Evolutionary conservation across 441 rosid genomes (phyloP).

Genomic region (Arabidopsis hybrid): DNA sequence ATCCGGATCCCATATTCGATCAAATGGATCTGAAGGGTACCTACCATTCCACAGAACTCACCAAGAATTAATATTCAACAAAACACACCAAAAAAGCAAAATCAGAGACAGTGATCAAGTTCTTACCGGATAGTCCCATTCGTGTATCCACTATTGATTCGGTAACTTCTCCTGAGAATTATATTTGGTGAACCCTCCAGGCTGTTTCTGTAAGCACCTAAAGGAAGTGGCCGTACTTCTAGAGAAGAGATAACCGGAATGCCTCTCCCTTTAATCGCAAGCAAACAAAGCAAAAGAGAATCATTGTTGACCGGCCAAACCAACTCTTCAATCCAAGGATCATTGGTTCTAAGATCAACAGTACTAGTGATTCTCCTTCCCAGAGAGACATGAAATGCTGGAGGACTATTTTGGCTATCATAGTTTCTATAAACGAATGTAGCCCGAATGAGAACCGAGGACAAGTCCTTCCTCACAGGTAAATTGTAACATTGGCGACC

Average conservation of each 20-base stretch:
- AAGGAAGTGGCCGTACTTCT: constrained; percentile 83
- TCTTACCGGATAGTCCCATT: constrained; percentile 68
- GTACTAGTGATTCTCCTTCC: constrained; percentile 65
- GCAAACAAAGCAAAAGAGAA: constrained; percentile 62
- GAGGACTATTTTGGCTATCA: constrained; percentile 67
- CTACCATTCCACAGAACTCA: constrained; percentile 48
- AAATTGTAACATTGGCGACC: constrained; percentile 65
- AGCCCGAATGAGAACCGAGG: constrained; percentile 71
- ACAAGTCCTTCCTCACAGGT: constrained; percentile 60
- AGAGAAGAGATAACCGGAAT: constrained; percentile 81
- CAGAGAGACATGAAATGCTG: constrained; percentile 70
- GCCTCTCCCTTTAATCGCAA: constrained; percentile 56
- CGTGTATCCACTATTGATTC: constrained; percentile 75
- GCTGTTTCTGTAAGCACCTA: constrained; percentile 66
- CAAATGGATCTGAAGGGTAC: constrained; percentile 86
- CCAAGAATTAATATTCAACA: background rate
- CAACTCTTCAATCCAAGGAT: constrained; percentile 90
- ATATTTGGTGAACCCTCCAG: constrained; percentile 50
- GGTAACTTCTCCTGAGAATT: constrained; percentile 63
- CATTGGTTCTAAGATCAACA: constrained; percentile 67
- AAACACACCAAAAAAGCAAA: constrained; percentile 15
- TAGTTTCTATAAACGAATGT: constrained; percentile 79
- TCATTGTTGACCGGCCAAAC: constrained; percentile 65
- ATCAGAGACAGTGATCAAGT: constrained; percentile 3
- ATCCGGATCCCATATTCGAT: constrained; percentile 90